These are phyloP conservation scores for Colletotrichum sp. DNA, from an alignment of 2,329 filamentous ascomycete species.

Conservation along the genomic window DNA sequence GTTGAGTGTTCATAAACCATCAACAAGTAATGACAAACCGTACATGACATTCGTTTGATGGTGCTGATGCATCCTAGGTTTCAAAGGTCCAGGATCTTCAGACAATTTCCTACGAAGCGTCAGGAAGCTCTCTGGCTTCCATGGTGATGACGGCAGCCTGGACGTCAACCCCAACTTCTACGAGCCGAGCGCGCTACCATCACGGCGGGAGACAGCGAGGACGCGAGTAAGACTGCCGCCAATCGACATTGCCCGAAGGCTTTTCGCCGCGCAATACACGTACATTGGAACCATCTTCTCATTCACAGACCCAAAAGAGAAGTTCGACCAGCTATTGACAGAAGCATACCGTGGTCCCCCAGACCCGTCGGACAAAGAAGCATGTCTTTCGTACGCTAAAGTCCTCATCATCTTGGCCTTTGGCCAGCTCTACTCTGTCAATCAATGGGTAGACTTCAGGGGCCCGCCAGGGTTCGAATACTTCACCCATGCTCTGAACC, in stretches of 20 bases:
- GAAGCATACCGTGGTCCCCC: slow-evolving; percentile 47
- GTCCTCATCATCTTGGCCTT: slow-evolving; percentile 58
- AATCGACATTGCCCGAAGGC: slow-evolving; percentile 52
- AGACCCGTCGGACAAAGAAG: slow-evolving; percentile 46
- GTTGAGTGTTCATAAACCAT: slow-evolving; percentile 34
- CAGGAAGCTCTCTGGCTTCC: slow-evolving; percentile 36
- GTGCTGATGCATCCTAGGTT: slow-evolving; percentile 24
- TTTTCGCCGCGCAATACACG: slow-evolving; percentile 57
- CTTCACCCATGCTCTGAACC: slow-evolving; percentile 54
- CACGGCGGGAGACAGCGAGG: slow-evolving; percentile 28
- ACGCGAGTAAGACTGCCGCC: slow-evolving; percentile 47
- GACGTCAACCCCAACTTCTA: slow-evolving; percentile 37
- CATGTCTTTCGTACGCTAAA: slow-evolving; percentile 56
- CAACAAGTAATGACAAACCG: slow-evolving; percentile 29
- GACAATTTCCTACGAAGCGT: slow-evolving; percentile 43
- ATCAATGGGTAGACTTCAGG: slow-evolving; percentile 56
- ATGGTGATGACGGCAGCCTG: slow-evolving; percentile 34
- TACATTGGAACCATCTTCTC: slow-evolving; percentile 64
- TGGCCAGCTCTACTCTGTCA: slow-evolving; percentile 62
- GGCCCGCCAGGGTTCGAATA: slow-evolving; percentile 61
- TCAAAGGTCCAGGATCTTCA: slow-evolving; percentile 41
- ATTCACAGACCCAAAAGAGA: slow-evolving; percentile 47
- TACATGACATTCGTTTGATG: too few relatives aligned
- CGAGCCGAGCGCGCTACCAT: slow-evolving; percentile 36
- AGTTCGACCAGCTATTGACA: slow-evolving; percentile 50